phyloP scores from a whole-genome alignment of 306 rosid genomes.

The Hylodesmum podocarpum region DNA sequence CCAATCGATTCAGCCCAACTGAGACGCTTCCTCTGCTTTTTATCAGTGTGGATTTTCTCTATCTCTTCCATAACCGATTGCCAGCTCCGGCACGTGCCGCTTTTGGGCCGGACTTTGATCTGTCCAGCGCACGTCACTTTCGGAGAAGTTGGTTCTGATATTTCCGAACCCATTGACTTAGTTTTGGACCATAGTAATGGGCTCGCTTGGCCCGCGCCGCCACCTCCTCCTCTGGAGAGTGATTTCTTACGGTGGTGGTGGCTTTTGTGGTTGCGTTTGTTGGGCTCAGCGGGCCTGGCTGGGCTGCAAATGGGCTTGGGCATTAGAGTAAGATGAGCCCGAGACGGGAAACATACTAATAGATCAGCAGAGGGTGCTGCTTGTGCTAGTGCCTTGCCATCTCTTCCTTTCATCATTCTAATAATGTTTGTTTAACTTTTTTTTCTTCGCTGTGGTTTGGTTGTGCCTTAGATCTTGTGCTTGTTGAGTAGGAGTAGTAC shows the following conservation, averaged over 20 bases:
- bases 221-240: constrained; percentile 34
- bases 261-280: constrained; percentile 44
- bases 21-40: constrained; percentile 53
- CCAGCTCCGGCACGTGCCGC: constrained; percentile 68
- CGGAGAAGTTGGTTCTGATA: constrained; percentile 86
- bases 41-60: constrained; percentile 69
- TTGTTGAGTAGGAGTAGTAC: not conserved
- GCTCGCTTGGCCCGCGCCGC: constrained; percentile 50
- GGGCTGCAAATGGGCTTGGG: constrained; percentile 94
- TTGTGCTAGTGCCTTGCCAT: constrained; percentile 40
- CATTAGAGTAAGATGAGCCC: constrained; percentile 67
- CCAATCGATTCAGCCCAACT: constrained; percentile 65
- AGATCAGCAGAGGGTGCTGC: constrained; percentile 69
- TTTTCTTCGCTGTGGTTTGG: not conserved
- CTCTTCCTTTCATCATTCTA: constrained; percentile 69
- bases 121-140: constrained; percentile 96
- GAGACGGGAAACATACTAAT: constrained; percentile 84
- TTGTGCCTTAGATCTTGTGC: constrained; percentile 38
- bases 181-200: constrained; percentile 76
- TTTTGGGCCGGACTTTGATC: constrained; percentile 72
- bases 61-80: constrained; percentile 95
- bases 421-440: not conserved
- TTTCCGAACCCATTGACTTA: constrained; percentile 62
- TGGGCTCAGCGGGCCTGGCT: constrained; percentile 53
- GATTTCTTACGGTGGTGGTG: constrained; percentile 57